Percentiles rank a stretch among this genome's conserved stretches.
These are phyloP conservation scores for Phanerochaete sordida DNA, from an alignment of 768 basidiomycete genomes.

Conservation along the genomic window DNA sequence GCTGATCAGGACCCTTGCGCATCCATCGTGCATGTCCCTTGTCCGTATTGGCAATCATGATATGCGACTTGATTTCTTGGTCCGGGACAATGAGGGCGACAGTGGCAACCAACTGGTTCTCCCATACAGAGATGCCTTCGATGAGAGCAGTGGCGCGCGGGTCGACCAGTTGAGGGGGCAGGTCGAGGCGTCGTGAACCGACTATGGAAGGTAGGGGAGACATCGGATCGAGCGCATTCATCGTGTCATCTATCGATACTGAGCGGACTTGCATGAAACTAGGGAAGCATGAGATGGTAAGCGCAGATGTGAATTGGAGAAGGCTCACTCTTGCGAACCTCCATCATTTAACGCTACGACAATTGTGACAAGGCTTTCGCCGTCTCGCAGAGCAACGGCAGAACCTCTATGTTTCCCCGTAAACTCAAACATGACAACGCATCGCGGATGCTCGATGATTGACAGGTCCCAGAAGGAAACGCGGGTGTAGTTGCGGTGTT, in stretches of 20 bases:
- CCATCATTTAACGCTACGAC: constrained; percentile 19
- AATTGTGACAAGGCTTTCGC: constrained; percentile 16
- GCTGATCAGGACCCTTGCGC: constrained; percentile 21
- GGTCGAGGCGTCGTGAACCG: constrained; percentile 3
- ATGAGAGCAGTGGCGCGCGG: not conserved
- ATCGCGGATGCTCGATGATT: constrained; percentile 24
- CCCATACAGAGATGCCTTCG: constrained; percentile 9
- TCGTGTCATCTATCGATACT: constrained; percentile 3
- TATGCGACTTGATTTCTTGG: constrained; percentile 16
- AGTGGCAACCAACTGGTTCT: constrained; percentile 16
- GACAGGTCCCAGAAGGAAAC: constrained; percentile 43
- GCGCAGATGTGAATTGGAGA: not conserved
- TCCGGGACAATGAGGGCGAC: constrained; percentile 18
- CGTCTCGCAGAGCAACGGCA: constrained; percentile 13
- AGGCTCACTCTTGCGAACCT: constrained; percentile 19
- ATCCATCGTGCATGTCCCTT: constrained; percentile 21
- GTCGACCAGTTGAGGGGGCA: constrained; percentile 4
- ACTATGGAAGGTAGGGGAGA: constrained; percentile 3
- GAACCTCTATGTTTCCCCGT: constrained; percentile 22
- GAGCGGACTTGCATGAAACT: constrained; percentile 15
- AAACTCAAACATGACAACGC: constrained; percentile 23
- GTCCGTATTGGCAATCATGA: constrained; percentile 18
- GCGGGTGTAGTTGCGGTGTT: constrained; percentile 29
- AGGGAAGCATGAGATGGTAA: not conserved
- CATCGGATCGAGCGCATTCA: constrained; percentile 5